Conservation (phyloP, 495 filamentous ascomycete species). For the Neurospora sp. region DNA sequence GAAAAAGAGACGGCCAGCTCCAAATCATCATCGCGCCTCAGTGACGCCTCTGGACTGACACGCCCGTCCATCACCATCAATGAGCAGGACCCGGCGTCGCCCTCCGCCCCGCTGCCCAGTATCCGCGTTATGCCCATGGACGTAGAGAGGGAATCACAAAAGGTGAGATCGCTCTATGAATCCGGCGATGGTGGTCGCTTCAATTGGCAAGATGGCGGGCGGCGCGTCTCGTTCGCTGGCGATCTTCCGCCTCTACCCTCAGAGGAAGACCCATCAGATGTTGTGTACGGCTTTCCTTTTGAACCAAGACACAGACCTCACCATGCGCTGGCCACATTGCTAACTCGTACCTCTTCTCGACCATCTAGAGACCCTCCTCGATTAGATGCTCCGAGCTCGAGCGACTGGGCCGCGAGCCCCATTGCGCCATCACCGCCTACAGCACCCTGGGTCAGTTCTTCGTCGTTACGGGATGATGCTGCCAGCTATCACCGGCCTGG, state of each 20-base stretch:
- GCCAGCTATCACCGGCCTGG: neutral
- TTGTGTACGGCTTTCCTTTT: constrained; percentile 42
- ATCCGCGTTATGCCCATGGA: constrained; percentile 60
- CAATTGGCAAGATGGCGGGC: constrained; percentile 48
- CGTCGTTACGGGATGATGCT: constrained; percentile 18
- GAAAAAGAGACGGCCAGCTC: neutral
- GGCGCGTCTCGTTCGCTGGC: constrained; percentile 27
- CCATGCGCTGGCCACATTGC: constrained; percentile 15
- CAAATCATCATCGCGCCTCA: neutral
- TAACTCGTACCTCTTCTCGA: constrained; percentile 3
- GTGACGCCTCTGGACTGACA: neutral
- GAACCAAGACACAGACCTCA: constrained; percentile 13
- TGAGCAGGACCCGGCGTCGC: constrained; percentile 10
- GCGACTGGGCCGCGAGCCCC: constrained; percentile 8
- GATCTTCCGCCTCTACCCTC: constrained; percentile 28
- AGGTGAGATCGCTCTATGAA: constrained; percentile 88
- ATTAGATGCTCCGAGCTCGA: constrained; percentile 9
- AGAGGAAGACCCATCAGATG: constrained; percentile 39
- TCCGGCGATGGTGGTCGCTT: constrained; percentile 44
- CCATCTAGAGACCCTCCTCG: constrained; percentile 3
- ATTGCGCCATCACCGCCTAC: constrained; percentile 12
- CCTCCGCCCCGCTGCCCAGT: constrained; percentile 21
- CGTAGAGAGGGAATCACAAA: constrained; percentile 74
- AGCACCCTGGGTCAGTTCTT: constrained; percentile 29
- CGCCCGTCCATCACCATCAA: neutral